Base-by-base conservation (phyloP, 2,329 filamentous ascomycete species). In the Fragosphaeria purpurea region DNA sequence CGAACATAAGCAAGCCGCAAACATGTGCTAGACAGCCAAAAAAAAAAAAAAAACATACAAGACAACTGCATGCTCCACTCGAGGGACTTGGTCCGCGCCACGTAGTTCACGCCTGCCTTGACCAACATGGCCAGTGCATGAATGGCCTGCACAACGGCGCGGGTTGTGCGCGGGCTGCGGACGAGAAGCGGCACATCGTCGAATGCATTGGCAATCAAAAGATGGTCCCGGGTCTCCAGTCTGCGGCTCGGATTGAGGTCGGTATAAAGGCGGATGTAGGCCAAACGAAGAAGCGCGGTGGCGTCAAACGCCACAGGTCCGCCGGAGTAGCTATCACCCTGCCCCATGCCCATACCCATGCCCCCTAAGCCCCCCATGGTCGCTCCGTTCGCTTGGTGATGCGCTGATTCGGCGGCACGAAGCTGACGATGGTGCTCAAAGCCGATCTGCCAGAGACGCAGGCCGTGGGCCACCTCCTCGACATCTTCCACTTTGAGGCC, bases 101-200 rank as follows among this genome's bases (percentile, higher is more conserved):
- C 76, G 56, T 80, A 82, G 57, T 79, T 80, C 22, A 82, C 77
- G 0, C 79, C 79, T 11, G 74, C 70, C 61, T 82, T 83, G 52
- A 84, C 78, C 31, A 83, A 68, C 69, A 85, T 80, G 4, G 80
- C 82, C 38, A 87, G 67, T 0, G 83, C 82, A 60, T 86, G 83
- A 33, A 83, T 78, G 1, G 81, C 79, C 58, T 86, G 83, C 33
- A 84, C 74, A 0, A 86, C 76, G 1, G 82, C 83, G 44, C 80
- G 70, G 37, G 78, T 80, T 31, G 85, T 71, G 35, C 78, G 75
- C 22, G 75, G 67, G 48, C 76, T 82, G 47, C 83, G 73, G 22
- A 76, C 70, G 9, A 84, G 71, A 32, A 76, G 67, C 1, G 80
- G 79, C 13, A 77, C 77, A 45, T 76, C 72, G 49, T 73, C 73